Conservation (phyloP, 441 rosid genomes). For the Kokia cookei region DNA sequence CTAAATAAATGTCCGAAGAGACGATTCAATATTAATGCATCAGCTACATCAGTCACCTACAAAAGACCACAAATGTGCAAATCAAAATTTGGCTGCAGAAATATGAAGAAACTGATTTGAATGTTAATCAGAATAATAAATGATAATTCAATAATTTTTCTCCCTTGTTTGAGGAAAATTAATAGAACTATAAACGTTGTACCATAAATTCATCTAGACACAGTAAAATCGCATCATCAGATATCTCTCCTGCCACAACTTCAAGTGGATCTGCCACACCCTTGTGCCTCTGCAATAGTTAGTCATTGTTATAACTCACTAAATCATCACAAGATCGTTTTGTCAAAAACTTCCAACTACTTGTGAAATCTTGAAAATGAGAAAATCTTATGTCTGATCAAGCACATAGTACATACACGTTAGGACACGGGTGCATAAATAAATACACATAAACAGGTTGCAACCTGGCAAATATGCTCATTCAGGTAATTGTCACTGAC, state of each 20-base stretch:
- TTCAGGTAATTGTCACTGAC: not conserved
- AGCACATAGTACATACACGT: not conserved
- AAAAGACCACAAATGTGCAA: constrained; percentile 12
- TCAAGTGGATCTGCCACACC: constrained; percentile 97
- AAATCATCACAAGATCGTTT: not conserved
- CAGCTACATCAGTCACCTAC: constrained; percentile 79
- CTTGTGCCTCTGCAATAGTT: constrained; percentile 68
- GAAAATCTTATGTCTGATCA: not conserved
- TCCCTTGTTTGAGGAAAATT: not conserved
- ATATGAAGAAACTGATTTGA: not conserved
- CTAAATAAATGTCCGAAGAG: constrained; percentile 74
- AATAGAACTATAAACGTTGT: constrained; percentile 12
- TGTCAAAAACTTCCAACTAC: not conserved
- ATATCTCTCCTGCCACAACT: constrained; percentile 95
- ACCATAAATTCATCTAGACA: constrained; percentile 99
- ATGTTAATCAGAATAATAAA: not conserved
- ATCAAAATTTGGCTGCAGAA: not conserved
- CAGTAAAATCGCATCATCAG: constrained; percentile 81
- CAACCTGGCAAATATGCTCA: not conserved
- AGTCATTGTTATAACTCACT: constrained; percentile 1
- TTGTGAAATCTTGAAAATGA: not conserved
- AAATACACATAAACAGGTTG: not conserved
- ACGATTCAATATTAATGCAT: constrained; percentile 89
- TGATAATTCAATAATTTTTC: not conserved
- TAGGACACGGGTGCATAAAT: not conserved